These are phyloP conservation scores for Phaeophleospora eucalypticola DNA, from an alignment of 2,329 filamentous ascomycete genomes.

Conservation along the genomic window DNA sequence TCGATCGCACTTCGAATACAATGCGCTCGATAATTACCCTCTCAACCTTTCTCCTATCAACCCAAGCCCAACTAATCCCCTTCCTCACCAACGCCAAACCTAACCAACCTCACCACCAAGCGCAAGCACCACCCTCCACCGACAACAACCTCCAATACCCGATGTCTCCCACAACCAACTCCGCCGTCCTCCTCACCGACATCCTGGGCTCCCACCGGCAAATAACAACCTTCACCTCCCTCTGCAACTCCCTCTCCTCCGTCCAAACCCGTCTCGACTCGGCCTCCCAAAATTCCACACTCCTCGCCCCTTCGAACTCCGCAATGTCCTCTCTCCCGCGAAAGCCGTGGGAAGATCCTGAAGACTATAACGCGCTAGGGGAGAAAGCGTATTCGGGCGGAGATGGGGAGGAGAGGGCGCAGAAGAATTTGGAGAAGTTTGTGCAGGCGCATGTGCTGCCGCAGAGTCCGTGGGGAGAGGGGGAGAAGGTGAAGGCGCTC, in stretches of 20 bases:
- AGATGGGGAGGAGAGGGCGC: constrained; percentile 70
- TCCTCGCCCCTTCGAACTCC: constrained; percentile 82
- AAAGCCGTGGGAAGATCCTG: constrained; percentile 79
- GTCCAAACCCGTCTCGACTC: constrained; percentile 67
- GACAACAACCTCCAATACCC: constrained; percentile 23
- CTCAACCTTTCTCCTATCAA: constrained; percentile 2
- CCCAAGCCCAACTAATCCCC: constrained; percentile 8
- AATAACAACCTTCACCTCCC: constrained; percentile 79
- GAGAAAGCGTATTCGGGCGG: constrained; percentile 70
- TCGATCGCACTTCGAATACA: neutral
- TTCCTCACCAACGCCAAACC: neutral
- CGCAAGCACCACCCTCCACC: constrained; percentile 12
- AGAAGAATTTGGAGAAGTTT: constrained; percentile 71
- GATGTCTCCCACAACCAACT: constrained; percentile 11
- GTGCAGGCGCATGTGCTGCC: constrained; percentile 81
- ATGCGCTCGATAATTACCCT: constrained; percentile 4
- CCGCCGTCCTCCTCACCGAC: constrained; percentile 69
- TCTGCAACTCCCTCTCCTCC: constrained; percentile 70
- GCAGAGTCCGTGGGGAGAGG: constrained; percentile 68
- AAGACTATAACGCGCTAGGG: constrained; percentile 66
- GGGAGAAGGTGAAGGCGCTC: constrained; percentile 62
- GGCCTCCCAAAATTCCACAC: constrained; percentile 65
- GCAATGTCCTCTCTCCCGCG: constrained; percentile 72
- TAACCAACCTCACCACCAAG: neutral
- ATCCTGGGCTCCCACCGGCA: constrained; percentile 73